Percentiles rank a stretch among this genome's conserved stretches.
Evolutionary conservation across 2,329 filamentous ascomycete genomes (phyloP).

Genomic region (Penicillium sp.): DNA sequence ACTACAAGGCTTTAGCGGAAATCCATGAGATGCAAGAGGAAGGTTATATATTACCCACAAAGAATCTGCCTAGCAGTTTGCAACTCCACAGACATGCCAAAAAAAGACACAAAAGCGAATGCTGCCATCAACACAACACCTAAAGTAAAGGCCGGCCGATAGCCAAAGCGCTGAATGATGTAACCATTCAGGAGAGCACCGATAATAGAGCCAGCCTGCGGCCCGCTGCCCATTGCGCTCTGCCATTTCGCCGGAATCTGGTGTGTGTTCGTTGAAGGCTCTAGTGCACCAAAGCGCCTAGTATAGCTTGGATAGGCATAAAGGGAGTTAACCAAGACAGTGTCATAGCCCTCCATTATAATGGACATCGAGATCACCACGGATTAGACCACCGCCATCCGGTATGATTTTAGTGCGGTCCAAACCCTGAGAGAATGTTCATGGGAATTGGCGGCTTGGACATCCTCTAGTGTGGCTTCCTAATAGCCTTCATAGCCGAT

Average conservation of each 20-base stretch:
- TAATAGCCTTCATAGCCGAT: neutral
- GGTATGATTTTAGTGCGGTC: conserved; percentile 8
- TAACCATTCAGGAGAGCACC: conserved; percentile 66
- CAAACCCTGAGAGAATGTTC: neutral
- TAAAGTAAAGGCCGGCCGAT: conserved; percentile 62
- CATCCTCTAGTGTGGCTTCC: neutral
- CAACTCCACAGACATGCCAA: conserved; percentile 58
- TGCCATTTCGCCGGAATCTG: conserved; percentile 58
- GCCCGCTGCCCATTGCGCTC: conserved; percentile 56
- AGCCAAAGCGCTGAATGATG: conserved; percentile 64
- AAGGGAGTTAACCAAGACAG: conserved; percentile 49
- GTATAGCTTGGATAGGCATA: conserved; percentile 49
- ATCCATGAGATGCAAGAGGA: too few relatives aligned
- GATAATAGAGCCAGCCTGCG: conserved; percentile 62
- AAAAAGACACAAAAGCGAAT: conserved; percentile 65
- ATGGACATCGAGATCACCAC: conserved; percentile 47
- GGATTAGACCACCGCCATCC: conserved; percentile 33
- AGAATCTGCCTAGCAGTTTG: conserved; percentile 54
- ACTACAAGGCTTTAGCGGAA: neutral
- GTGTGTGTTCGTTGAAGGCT: conserved; percentile 28
- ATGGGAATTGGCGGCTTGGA: neutral
- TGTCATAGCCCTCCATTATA: conserved; percentile 55
- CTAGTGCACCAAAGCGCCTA: conserved; percentile 32
- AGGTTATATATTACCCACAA: conserved; percentile 50
- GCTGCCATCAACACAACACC: conserved; percentile 55